These are phyloP conservation scores for Tuber aestivum DNA, from an alignment of 495 filamentous ascomycete genomes.

Conservation along the genomic window DNA sequence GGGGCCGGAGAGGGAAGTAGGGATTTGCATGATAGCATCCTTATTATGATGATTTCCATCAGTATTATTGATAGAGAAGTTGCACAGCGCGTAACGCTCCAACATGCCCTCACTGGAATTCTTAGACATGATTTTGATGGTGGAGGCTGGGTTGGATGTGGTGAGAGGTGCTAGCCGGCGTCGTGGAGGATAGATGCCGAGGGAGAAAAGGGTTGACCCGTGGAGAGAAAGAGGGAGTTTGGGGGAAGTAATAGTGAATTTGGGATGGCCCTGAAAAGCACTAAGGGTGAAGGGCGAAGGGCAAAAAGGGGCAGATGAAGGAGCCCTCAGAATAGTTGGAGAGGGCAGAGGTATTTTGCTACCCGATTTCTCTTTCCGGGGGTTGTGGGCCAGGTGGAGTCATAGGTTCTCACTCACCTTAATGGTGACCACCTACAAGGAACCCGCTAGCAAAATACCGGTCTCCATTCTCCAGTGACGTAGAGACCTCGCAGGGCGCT, in stretches of 20 bases:
- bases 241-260: neutral
- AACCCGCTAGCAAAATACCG: too few species aligned
- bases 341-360: too few species aligned
- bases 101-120: neutral
- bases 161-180: neutral
- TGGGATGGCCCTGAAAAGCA: neutral
- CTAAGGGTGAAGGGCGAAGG: neutral
- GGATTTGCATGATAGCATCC: neutral
- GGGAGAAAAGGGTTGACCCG: too few species aligned
- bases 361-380: too few species aligned
- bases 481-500: too few species aligned
- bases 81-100: neutral
- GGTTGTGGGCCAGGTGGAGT: too few species aligned
- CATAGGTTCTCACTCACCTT: too few species aligned
- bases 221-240: neutral
- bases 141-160: neutral
- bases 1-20: neutral
- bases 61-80: neutral
- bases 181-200: neutral
- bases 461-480: too few species aligned
- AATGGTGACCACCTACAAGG: too few species aligned
- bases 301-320: neutral
- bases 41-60: neutral
- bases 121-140: neutral
- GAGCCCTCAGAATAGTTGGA: fast-evolving